These are phyloP conservation scores for Aphanoascus verrucosus DNA, from an alignment of 2,329 filamentous ascomycete species.

Conservation along the genomic window DNA sequence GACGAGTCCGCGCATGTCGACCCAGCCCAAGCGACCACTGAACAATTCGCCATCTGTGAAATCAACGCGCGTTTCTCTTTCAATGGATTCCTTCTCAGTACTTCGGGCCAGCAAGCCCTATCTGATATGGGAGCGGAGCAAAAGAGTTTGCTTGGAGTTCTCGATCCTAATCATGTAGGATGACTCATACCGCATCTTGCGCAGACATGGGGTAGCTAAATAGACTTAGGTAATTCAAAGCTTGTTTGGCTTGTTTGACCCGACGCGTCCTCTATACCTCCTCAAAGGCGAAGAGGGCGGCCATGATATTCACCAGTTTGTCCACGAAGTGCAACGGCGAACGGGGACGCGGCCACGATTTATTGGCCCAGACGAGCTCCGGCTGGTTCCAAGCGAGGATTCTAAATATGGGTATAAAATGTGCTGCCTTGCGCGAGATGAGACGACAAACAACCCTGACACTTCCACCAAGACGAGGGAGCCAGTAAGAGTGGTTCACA, in stretches of 20 bases:
- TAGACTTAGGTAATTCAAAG: constrained; percentile 25
- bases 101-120: constrained; percentile 3
- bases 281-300: constrained; percentile 32
- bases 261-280: constrained; percentile 26
- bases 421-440: constrained; percentile 21
- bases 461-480: not conserved
- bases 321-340: constrained; percentile 21
- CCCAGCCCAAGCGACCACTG: not conserved
- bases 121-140: constrained; percentile 3
- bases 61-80: constrained; percentile 17
- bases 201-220: not conserved
- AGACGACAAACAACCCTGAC: not conserved
- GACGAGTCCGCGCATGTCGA: not conserved
- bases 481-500: not conserved
- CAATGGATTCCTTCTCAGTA: constrained; percentile 10
- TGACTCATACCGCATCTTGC: not conserved
- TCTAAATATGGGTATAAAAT: constrained; percentile 22
- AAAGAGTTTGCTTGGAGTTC: not conserved
- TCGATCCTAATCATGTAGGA: constrained; percentile 11
- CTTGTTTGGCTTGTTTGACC: constrained; percentile 26
- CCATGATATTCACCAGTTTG: constrained; percentile 34
- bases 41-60: constrained; percentile 17
- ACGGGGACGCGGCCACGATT: constrained; percentile 27
- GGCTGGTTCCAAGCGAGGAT: constrained; percentile 23
- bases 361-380: constrained; percentile 27